Evolutionary conservation across 805 yeast genomes (phyloP).

Genomic region (Diddensiella transvaalensis): DNA sequence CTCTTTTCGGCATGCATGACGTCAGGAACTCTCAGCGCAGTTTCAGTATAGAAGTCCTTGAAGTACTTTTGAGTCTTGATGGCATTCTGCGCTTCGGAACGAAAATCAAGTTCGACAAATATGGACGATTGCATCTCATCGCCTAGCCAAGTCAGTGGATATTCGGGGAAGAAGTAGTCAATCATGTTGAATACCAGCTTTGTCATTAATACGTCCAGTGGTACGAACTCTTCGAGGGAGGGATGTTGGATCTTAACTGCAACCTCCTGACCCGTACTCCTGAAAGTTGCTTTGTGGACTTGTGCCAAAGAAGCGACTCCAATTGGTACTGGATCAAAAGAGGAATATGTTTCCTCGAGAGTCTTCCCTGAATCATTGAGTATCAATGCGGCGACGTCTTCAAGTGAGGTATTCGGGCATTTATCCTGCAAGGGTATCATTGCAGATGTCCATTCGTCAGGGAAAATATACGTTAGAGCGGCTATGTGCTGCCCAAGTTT

Average conservation of each 20-base stretch:
- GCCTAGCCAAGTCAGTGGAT: conserved; percentile 92
- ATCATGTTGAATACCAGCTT: conserved; percentile 68
- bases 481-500: conserved; percentile 93
- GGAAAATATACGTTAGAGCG: conserved; percentile 87
- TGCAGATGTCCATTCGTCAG: conserved; percentile 91
- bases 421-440: conserved; percentile 90
- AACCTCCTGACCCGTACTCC: conserved; percentile 59
- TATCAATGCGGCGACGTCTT: conserved; percentile 67
- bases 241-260: conserved; percentile 98
- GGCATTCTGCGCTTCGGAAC: conserved; percentile 82
- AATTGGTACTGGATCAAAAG: conserved; percentile 69
- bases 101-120: conserved; percentile 85
- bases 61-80: conserved; percentile 66
- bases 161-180: conserved; percentile 83
- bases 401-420: conserved; percentile 77
- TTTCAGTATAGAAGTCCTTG: conserved; percentile 46
- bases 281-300: conserved; percentile 75
- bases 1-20: conserved; percentile 64
- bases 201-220: conserved; percentile 80
- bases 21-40: conserved; percentile 79
- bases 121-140: conserved; percentile 87
- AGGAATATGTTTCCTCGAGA: conserved; percentile 60
- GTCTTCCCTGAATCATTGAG: conserved; percentile 57
- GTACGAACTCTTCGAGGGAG: conserved; percentile 77
- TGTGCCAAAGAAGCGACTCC: conserved; percentile 98